Conservation (phyloP, 2,329 filamentous ascomycete genomes). For the Curvularia verruculosa region DNA sequence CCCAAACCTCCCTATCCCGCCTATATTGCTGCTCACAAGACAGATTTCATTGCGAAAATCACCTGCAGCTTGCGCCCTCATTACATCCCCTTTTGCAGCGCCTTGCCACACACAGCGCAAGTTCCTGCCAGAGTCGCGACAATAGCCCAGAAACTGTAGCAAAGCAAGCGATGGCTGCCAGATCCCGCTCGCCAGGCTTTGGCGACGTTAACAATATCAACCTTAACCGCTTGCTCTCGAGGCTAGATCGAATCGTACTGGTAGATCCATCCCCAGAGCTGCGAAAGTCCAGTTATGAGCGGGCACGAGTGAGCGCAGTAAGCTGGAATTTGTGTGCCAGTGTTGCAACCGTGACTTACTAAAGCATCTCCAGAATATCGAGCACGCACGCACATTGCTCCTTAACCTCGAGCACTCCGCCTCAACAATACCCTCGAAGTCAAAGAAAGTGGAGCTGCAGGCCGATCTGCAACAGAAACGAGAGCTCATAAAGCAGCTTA, state of each 20-base stretch:
- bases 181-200: conserved; percentile 29
- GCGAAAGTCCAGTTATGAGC: conserved; percentile 68
- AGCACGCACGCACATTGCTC: conserved; percentile 72
- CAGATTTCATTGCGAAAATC: neutral
- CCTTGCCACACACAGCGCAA: conserved; percentile 2
- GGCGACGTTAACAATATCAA: conserved; percentile 50
- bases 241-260: conserved; percentile 70
- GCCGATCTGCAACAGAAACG: conserved; percentile 68
- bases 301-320: conserved; percentile 64
- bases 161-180: conserved; percentile 25
- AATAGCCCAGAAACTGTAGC: neutral
- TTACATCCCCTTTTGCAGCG: neutral
- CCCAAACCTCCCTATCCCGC: neutral
- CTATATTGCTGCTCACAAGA: neutral
- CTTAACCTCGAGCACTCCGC: conserved; percentile 74
- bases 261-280: conserved; percentile 65
- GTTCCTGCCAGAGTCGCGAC: neutral
- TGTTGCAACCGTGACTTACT: neutral
- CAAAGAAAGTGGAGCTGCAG: conserved; percentile 66
- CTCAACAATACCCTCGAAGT: conserved; percentile 50
- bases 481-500: conserved; percentile 68
- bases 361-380: conserved; percentile 64
- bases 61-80: neutral
- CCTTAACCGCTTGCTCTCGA: conserved; percentile 68
- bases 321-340: conserved; percentile 25